A percentile compares a stretch with the other conserved stretches of the same genome.
These are phyloP conservation scores for Jamesozyma lodderae DNA, from an alignment of 805 yeast genomes.

Conservation along the genomic window DNA sequence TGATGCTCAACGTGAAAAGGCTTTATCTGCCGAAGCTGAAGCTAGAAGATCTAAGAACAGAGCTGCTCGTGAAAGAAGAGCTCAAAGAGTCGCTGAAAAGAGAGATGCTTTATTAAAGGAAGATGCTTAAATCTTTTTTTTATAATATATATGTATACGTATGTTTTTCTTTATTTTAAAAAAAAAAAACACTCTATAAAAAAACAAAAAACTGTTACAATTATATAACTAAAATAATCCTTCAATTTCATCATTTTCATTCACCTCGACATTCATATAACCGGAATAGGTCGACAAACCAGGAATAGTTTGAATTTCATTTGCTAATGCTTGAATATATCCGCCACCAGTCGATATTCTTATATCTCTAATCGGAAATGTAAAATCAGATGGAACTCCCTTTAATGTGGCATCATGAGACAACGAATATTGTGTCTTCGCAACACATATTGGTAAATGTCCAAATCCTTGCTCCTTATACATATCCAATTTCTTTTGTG, in stretches of 20 bases:
- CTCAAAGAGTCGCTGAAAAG: conserved; percentile 93
- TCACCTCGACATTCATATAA: conserved; percentile 77
- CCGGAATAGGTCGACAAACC: conserved; percentile 82
- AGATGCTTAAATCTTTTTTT: conserved; percentile 35
- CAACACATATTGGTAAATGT: conserved; percentile 72
- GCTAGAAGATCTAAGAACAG: conserved; percentile 98
- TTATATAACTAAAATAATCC: conserved; percentile 47
- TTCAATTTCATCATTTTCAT: conserved; percentile 72
- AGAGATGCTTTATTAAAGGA: conserved; percentile 87
- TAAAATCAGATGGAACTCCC: conserved; percentile 76
- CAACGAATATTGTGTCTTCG: conserved; percentile 77
- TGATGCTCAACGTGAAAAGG: conserved; percentile 98
- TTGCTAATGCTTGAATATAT: conserved; percentile 75
- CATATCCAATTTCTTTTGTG: conserved; percentile 56
- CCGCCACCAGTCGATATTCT: conserved; percentile 78
- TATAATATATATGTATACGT: background rate
- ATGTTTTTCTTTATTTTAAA: background rate
- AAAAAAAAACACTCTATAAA: background rate
- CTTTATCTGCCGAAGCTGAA: conserved; percentile 97
- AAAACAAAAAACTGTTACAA: background rate
- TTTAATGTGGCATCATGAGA: conserved; percentile 76
- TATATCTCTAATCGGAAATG: conserved; percentile 73
- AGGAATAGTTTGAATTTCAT: conserved; percentile 79
- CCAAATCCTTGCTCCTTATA: conserved; percentile 71
- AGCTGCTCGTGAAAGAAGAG: conserved; percentile 99